phyloP scores from a whole-genome alignment of 495 filamentous ascomycete species.

The Tetracladium marchalianum region DNA sequence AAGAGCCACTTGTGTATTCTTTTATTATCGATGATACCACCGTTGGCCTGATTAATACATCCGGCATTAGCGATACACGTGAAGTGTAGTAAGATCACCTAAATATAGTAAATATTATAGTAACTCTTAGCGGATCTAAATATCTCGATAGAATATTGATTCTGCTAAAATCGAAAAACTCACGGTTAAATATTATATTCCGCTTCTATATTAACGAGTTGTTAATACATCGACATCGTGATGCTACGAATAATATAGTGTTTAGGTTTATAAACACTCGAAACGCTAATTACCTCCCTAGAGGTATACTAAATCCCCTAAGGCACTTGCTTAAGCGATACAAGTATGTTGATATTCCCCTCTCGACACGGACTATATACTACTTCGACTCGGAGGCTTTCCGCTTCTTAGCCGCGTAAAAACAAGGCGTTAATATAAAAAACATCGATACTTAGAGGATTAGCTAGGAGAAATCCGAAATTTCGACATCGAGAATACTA shows the following conservation, averaged over 20 bases:
- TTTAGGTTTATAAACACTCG: constrained; percentile 38
- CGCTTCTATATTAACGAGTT: constrained; percentile 33
- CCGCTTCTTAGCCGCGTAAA: constrained; percentile 31
- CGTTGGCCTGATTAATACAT: constrained; percentile 35
- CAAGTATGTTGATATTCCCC: constrained; percentile 15
- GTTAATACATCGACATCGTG: constrained; percentile 28
- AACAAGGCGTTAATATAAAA: too few species aligned
- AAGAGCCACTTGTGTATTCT: constrained; percentile 23
- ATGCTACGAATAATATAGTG: constrained; percentile 28
- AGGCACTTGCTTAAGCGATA: constrained; percentile 20
- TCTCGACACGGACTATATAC: constrained; percentile 22
- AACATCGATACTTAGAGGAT: too few species aligned
- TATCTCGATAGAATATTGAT: constrained; percentile 35
- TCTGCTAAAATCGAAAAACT: constrained; percentile 34
- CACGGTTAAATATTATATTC: constrained; percentile 29
- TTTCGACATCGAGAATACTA: too few species aligned
- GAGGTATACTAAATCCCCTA: constrained; percentile 29
- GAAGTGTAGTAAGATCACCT: constrained; percentile 26
- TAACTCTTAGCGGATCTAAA: constrained; percentile 22
- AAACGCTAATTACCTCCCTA: constrained; percentile 29
- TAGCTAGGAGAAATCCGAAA: too few species aligned
- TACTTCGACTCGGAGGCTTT: constrained; percentile 40
- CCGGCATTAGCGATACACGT: constrained; percentile 34
- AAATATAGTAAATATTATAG: constrained; percentile 35
- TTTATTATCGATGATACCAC: constrained; percentile 16